Percentiles rank a stretch among this genome's conserved stretches.
These are phyloP conservation scores for Cryptococcus sp. DNA, from an alignment of 1,284 basidiomycete genomes.

Conservation along the genomic window DNA sequence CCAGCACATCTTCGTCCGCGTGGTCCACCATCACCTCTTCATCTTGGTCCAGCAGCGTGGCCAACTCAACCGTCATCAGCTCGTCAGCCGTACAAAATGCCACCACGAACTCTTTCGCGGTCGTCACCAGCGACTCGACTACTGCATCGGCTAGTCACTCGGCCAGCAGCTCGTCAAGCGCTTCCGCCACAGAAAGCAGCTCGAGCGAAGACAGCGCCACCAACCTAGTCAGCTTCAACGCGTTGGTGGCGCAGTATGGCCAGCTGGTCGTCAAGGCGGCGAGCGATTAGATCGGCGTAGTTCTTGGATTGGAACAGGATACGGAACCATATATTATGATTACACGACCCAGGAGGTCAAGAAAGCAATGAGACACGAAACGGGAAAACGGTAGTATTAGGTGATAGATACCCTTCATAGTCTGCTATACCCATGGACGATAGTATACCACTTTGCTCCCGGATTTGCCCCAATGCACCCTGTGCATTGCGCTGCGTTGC, in stretches of 20 bases:
- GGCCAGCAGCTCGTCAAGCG: not conserved
- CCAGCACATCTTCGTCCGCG: conserved; percentile 14
- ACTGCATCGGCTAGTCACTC: conserved; percentile 2
- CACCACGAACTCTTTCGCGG: conserved; percentile 8
- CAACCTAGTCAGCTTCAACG: conserved; percentile 18
- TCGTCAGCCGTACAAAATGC: conserved; percentile 5
- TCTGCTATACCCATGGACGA: too few relatives aligned
- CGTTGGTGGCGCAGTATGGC: conserved; percentile 20
- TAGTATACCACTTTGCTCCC: too few relatives aligned
- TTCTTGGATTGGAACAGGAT: too few relatives aligned
- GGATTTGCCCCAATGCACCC: too few relatives aligned
- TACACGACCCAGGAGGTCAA: too few relatives aligned
- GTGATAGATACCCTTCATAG: too few relatives aligned
- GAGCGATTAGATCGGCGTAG: conserved; percentile 2
- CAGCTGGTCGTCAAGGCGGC: conserved; percentile 23
- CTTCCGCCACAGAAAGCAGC: not conserved
- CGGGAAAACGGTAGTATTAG: too few relatives aligned
- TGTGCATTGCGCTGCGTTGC: too few relatives aligned
- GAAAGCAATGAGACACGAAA: too few relatives aligned
- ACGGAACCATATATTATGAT: too few relatives aligned
- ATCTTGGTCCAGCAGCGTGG: conserved; percentile 12
- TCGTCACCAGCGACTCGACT: conserved; percentile 2
- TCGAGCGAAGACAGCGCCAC: not conserved
- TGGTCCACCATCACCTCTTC: conserved; percentile 11
- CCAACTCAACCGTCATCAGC: not conserved